phyloP scores from a whole-genome alignment of 257 asterid species.

The Solanum virginianum region DNA sequence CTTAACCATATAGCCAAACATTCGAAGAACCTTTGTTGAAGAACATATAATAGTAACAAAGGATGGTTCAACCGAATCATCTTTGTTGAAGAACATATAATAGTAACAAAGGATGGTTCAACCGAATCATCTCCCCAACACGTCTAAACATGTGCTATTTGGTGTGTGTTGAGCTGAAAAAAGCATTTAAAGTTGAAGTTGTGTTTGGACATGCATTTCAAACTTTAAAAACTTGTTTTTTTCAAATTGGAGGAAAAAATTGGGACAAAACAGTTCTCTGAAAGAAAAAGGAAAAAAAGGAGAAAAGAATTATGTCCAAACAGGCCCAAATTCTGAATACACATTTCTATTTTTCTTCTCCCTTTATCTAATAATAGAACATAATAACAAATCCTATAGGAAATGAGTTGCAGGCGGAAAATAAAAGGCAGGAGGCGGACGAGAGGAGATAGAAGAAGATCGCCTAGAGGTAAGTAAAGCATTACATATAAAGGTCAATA shows the following conservation, averaged over 20 bases:
- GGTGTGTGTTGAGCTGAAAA: not conserved
- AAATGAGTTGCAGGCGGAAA: not conserved
- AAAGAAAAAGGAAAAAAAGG: not conserved
- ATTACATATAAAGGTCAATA: conserved; percentile 88
- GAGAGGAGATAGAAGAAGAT: not conserved
- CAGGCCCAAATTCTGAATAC: not conserved
- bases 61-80: not conserved
- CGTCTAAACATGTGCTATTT: not conserved
- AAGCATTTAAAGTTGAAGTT: not conserved
- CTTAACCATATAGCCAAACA: not conserved
- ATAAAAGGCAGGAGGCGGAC: not conserved
- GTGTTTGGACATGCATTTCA: not conserved
- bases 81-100: not conserved
- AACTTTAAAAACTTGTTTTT: not conserved
- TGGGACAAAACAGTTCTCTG: not conserved
- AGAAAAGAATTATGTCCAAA: not conserved
- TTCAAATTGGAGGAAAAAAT: not conserved
- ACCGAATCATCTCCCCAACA: not conserved
- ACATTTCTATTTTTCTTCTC: not conserved
- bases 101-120: not conserved
- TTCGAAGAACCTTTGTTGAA: not conserved
- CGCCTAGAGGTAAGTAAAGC: conserved; percentile 17
- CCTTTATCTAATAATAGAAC: not conserved
- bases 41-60: not conserved
- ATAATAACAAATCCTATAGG: not conserved